phyloP scores from a whole-genome alignment of 805 yeast genomes.

The Saccharomyces kudriavzevii region DNA sequence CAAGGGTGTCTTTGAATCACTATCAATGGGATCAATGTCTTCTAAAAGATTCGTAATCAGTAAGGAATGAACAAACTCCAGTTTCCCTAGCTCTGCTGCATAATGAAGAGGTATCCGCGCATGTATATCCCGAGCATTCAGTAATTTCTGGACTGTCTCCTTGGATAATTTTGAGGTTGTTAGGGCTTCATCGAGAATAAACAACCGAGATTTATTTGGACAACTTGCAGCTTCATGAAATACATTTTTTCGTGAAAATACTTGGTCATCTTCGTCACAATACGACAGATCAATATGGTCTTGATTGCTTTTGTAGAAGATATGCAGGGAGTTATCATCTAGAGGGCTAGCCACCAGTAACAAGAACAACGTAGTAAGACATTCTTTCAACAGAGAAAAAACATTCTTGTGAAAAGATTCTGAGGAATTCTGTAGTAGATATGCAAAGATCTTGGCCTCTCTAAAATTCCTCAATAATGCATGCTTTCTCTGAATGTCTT shows the following conservation, averaged over 20 bases:
- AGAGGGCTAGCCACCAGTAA: conserved; percentile 58
- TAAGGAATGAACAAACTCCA: conserved; percentile 35
- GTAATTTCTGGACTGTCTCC: conserved; percentile 18
- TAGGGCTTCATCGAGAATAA: conserved; percentile 23
- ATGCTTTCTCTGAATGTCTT: conserved; percentile 23
- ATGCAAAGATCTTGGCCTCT: conserved; percentile 16
- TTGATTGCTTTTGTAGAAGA: conserved; percentile 34
- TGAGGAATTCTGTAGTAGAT: background rate
- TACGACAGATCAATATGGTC: conserved; percentile 49
- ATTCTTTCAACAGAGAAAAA: conserved; percentile 13
- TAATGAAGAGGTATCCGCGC: conserved; percentile 84
- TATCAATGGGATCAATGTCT: conserved; percentile 43
- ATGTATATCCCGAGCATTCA: conserved; percentile 47
- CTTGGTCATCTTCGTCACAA: conserved; percentile 47
- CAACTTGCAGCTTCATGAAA: conserved; percentile 58
- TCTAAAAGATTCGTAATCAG: conserved; percentile 28
- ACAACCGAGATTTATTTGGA: conserved; percentile 18
- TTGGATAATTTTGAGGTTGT: conserved; percentile 8
- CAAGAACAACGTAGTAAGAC: conserved; percentile 62
- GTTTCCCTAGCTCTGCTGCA: conserved; percentile 57
- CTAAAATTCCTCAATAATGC: conserved; percentile 19
- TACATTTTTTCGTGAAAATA: conserved; percentile 57
- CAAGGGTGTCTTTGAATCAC: conserved; percentile 75
- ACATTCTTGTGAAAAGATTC: conserved; percentile 15
- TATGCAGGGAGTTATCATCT: conserved; percentile 43